Evolutionary conservation across 2,329 filamentous ascomycete species (phyloP).

Genomic region (Phoma sp.): DNA sequence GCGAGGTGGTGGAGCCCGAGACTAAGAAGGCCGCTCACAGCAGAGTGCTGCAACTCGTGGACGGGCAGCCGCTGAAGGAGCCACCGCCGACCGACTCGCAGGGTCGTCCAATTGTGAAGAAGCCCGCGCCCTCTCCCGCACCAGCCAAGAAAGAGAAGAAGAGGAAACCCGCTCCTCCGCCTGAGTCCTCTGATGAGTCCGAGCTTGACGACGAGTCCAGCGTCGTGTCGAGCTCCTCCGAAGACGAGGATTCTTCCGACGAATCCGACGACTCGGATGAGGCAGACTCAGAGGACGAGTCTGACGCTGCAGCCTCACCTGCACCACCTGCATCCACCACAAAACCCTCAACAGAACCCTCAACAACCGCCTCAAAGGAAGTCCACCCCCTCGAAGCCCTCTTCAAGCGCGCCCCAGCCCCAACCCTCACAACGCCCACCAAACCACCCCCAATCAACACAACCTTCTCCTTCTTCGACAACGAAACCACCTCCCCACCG

Average conservation of each 20-base stretch:
- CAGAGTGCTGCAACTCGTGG: constrained; percentile 42
- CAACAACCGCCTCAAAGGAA: constrained; percentile 32
- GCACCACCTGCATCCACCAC: constrained; percentile 3
- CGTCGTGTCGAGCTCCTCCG: constrained; percentile 46
- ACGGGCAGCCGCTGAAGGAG: constrained; percentile 18
- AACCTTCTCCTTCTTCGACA: constrained; percentile 80
- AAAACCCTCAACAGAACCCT: constrained; percentile 4
- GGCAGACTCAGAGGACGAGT: constrained; percentile 23
- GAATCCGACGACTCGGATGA: not conserved
- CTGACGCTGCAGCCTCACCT: constrained; percentile 19
- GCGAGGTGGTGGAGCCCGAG: constrained; percentile 72
- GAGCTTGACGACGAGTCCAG: constrained; percentile 39
- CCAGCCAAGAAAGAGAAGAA: constrained; percentile 28
- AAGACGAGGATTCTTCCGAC: constrained; percentile 28
- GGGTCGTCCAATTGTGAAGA: constrained; percentile 24
- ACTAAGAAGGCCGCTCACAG: constrained; percentile 44
- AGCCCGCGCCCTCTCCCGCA: constrained; percentile 20
- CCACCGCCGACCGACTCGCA: constrained; percentile 25
- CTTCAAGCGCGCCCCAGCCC: constrained; percentile 73
- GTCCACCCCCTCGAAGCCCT: constrained; percentile 90
- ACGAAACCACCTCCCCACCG: constrained; percentile 46
- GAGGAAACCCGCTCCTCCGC: constrained; percentile 30
- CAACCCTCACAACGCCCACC: constrained; percentile 33
- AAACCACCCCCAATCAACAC: constrained; percentile 54
- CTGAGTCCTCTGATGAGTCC: constrained; percentile 31